Evolutionary conservation across 768 basidiomycete species (phyloP).

Genomic region (Russula foetens): DNA sequence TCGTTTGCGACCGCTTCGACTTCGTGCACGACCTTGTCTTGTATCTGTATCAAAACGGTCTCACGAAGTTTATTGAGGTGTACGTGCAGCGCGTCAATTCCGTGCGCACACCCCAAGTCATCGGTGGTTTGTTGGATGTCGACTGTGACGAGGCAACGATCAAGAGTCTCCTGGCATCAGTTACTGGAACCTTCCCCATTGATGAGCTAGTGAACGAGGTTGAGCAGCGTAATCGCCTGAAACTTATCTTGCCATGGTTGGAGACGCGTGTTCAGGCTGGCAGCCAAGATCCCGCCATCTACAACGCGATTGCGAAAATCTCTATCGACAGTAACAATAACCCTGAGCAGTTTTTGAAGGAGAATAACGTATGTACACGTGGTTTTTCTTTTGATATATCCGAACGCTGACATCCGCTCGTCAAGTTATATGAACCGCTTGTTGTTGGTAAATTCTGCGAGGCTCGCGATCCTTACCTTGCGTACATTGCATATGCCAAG

Average conservation of each 20-base stretch:
- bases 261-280: slow-evolving; percentile 91
- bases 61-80: slow-evolving; percentile 98
- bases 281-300: slow-evolving; percentile 86
- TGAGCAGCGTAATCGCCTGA: slow-evolving; percentile 90
- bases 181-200: slow-evolving; percentile 95
- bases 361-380: slow-evolving; percentile 74
- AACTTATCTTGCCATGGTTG: slow-evolving; percentile 96
- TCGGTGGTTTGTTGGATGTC: slow-evolving; percentile 93
- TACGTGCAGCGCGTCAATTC: slow-evolving; percentile 99
- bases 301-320: slow-evolving; percentile 98
- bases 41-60: slow-evolving; percentile 95
- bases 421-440: slow-evolving; percentile 87
- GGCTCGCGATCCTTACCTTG: slow-evolving; percentile 94
- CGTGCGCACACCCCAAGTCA: slow-evolving; percentile 90
- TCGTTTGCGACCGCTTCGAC: slow-evolving; percentile 99
- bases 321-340: slow-evolving; percentile 99
- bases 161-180: slow-evolving; percentile 88
- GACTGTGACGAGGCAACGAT: slow-evolving; percentile 96
- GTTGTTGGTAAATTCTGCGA: slow-evolving; percentile 99
- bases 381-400: not conserved
- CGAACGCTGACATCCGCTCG: slow-evolving; percentile 12
- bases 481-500: slow-evolving; percentile 98
- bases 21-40: slow-evolving; percentile 98
- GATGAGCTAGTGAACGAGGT: slow-evolving; percentile 97
- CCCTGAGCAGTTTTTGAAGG: slow-evolving; percentile 95